phyloP scores from a whole-genome alignment of 345 rosid genomes.

The Dipteronia sinensis region DNA sequence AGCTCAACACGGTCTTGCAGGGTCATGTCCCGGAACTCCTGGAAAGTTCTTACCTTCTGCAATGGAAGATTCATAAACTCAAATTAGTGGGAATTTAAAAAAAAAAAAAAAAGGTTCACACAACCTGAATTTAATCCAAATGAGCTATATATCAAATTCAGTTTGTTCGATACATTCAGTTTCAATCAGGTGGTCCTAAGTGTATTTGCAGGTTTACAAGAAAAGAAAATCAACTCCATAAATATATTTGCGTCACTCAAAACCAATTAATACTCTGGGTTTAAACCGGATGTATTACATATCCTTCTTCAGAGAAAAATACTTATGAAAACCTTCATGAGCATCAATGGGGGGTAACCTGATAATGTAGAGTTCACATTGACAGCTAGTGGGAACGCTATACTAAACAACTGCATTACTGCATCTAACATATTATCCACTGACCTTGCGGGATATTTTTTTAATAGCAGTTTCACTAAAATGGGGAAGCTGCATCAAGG shows the following conservation, averaged over 20 bases:
- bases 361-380: background rate
- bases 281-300: background rate
- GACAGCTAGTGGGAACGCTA: background rate
- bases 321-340: background rate
- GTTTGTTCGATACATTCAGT: background rate
- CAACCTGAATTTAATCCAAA: background rate
- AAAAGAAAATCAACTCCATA: background rate
- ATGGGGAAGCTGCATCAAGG: conserved; percentile 95
- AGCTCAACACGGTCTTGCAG: conserved; percentile 72
- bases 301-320: background rate
- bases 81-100: background rate
- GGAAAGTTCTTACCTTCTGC: conserved; percentile 92
- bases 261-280: background rate
- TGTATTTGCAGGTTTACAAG: background rate
- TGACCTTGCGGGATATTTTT: conserved; percentile 91
- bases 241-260: background rate
- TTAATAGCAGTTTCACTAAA: conserved; percentile 79
- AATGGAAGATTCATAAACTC: conserved; percentile 21
- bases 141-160: too few species aligned
- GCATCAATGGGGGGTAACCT: background rate
- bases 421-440: background rate
- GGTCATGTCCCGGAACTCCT: conserved; percentile 77
- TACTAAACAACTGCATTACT: conserved; percentile 5
- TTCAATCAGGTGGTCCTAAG: background rate
- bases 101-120: background rate